Percentiles rank a stretch among this genome's conserved stretches.
Conservation (phyloP, 495 filamentous ascomycete species). For the Tuber borchii region DNA sequence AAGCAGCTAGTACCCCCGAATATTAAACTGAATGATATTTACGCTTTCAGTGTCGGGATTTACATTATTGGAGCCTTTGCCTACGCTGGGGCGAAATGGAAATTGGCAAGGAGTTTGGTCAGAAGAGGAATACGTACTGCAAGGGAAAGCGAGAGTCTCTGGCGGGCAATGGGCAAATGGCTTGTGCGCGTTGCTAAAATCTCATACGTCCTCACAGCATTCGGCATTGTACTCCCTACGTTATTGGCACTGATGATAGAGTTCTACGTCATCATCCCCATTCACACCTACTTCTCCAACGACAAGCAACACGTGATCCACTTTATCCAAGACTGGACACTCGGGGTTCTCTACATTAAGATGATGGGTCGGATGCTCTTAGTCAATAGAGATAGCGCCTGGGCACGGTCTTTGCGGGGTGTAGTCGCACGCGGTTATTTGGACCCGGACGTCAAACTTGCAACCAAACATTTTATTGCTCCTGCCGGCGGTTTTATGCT, state of each 20-base stretch:
- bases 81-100: conserved; percentile 36
- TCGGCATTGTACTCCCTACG: conserved; percentile 70
- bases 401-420: conserved; percentile 64
- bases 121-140: conserved; percentile 24
- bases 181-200: conserved; percentile 47
- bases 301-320: conserved; percentile 66
- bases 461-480: conserved; percentile 75
- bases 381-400: conserved; percentile 56
- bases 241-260: conserved; percentile 78
- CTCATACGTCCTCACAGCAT: conserved; percentile 63
- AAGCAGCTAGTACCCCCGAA: conserved; percentile 58
- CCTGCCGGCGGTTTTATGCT: conserved; percentile 58
- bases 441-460: conserved; percentile 66
- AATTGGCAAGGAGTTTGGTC: conserved; percentile 28
- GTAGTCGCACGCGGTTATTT: conserved; percentile 74
- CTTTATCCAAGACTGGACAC: conserved; percentile 86
- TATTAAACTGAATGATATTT: conserved; percentile 82
- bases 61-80: conserved; percentile 61
- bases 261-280: conserved; percentile 79
- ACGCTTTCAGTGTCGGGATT: conserved; percentile 85
- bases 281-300: conserved; percentile 68
- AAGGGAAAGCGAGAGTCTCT: conserved; percentile 41
- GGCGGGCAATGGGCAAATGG: conserved; percentile 37
- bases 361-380: conserved; percentile 67
- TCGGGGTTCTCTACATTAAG: conserved; percentile 87